Evolutionary conservation across 768 basidiomycete species (phyloP).

Genomic region (Tricholoma flavovirens): DNA sequence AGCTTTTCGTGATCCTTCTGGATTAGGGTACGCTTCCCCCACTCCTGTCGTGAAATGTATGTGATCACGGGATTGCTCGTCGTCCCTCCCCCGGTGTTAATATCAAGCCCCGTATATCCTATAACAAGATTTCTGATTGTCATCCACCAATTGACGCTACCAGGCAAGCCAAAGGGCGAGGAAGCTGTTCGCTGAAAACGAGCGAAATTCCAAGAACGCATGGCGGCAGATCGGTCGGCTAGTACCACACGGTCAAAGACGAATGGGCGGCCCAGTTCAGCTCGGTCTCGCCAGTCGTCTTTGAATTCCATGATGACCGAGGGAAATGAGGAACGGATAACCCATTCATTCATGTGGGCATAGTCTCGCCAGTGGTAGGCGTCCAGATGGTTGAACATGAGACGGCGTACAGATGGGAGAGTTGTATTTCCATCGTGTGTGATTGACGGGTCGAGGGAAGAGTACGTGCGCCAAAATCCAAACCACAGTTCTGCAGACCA

Average conservation of each 20-base stretch:
- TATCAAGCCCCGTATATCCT: conserved; percentile 58
- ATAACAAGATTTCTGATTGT: conserved; percentile 69
- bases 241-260: conserved; percentile 86
- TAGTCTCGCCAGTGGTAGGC: conserved; percentile 87
- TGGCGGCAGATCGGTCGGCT: conserved; percentile 82
- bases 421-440: conserved; percentile 57
- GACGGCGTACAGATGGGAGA: conserved; percentile 67
- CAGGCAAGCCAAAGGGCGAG: conserved; percentile 69
- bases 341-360: conserved; percentile 85
- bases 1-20: conserved; percentile 73
- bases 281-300: conserved; percentile 80
- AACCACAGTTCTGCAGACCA: conserved; percentile 90
- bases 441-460: conserved; percentile 72
- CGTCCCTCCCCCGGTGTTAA: conserved; percentile 38
- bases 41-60: conserved; percentile 84
- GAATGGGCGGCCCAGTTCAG: conserved; percentile 59
- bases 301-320: conserved; percentile 74
- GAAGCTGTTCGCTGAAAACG: conserved; percentile 74
- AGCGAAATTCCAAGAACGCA: conserved; percentile 59
- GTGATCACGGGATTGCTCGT: conserved; percentile 74
- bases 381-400: conserved; percentile 72
- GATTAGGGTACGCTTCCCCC: conserved; percentile 80
- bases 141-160: conserved; percentile 81
- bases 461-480: conserved; percentile 89
- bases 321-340: conserved; percentile 76